These are phyloP conservation scores for Saccharum hybrid DNA, from an alignment of 202 grass and related monocot species.

Conservation along the genomic window DNA sequence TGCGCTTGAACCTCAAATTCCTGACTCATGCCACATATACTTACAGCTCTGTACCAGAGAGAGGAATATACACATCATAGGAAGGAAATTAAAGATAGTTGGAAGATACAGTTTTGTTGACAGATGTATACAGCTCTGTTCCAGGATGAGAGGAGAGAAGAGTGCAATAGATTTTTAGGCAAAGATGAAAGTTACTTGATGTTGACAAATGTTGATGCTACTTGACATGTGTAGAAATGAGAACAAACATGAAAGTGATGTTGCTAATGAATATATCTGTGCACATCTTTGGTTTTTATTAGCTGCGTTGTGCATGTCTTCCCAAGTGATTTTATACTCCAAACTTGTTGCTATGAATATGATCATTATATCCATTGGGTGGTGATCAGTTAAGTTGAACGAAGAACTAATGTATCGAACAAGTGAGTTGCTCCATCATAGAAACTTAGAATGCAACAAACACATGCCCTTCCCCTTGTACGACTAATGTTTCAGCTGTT, in stretches of 20 bases:
- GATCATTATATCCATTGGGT: not conserved
- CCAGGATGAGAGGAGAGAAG: conserved; percentile 15
- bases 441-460: conserved; percentile 11
- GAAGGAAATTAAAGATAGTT: conserved; percentile 42
- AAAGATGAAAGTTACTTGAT: not conserved
- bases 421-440: not conserved
- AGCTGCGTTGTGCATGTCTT: not conserved
- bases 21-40: conserved; percentile 35
- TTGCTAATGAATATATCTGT: conserved; percentile 4
- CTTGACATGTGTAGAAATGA: conserved; percentile 2
- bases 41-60: conserved; percentile 2
- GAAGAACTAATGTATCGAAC: not conserved
- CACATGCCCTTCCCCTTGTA: not conserved
- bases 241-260: not conserved
- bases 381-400: not conserved
- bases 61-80: not conserved
- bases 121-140: conserved; percentile 12
- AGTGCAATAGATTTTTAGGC: conserved; percentile 31
- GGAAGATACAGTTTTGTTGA: conserved; percentile 35
- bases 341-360: not conserved
- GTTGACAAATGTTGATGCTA: conserved; percentile 12
- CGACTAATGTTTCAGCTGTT: conserved; percentile 14
- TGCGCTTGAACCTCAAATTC: not conserved
- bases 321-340: not conserved
- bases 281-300: not conserved